Evolutionary conservation across 2,329 filamentous ascomycete genomes (phyloP), one percentile per base, ranked within the genome.

Genomic region (Pseudocercospora ulei): DNA sequence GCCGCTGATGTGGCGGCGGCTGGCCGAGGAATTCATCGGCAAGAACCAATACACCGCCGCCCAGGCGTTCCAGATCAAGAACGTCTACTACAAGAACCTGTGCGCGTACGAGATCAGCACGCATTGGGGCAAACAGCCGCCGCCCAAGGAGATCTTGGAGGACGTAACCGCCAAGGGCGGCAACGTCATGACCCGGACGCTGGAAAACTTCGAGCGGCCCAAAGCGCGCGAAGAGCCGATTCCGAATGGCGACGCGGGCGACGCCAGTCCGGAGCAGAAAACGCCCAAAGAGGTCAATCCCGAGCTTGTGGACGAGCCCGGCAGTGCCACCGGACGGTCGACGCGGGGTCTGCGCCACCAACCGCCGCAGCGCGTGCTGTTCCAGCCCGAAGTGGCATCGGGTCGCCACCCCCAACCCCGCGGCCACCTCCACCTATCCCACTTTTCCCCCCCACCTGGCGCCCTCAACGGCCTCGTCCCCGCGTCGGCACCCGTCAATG

Each of bases 31-130:
- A 52, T 79, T 93, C 41, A 76, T 82, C 34, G 74, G 87, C 47
- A 76, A 76, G 56, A 78, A 77, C 39, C 71, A 73, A 54, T 86
- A 88, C 56, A 76, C 83, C 44, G 73, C 84, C 4, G 83, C 84
- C n/a, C 76, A 85, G 43, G 85, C 84, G 8, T 93, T 92, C 63
- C 74, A 81, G 43, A 68, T 93, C 39, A 94, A 94, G 65, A 80
- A 82, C 39, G 78, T 82, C 47, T 94, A 90, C 65, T 92, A 92
- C 68, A 87, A 85, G 61, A 85, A 88, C 54, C 72, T 94, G 22
- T 70, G 67, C 7, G 85, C 86, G 1, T 94, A 82, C 62, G 86
- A 93, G 62, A 90, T 93, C 55, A 75, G 75, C 30, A 80, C 76
- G 7, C 65, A 86, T 26, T 81, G 87, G 63, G 73, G 78, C 38